phyloP scores from a whole-genome alignment of 2,329 filamentous ascomycete species.

The Paraconiothyrium brasiliense region DNA sequence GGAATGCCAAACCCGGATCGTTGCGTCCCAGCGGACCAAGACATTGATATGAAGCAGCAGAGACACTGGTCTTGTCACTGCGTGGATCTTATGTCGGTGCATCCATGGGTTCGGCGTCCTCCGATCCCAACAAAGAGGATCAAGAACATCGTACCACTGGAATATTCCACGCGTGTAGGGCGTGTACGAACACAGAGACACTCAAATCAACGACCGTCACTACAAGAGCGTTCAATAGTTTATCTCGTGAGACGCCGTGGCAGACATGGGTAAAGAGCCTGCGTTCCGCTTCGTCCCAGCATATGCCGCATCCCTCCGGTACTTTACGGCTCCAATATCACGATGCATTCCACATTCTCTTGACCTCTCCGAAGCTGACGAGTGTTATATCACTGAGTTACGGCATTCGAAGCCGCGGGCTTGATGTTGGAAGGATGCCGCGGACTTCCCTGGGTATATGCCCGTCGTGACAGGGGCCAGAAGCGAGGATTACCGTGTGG shows the following conservation, averaged over 20 bases:
- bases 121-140: not conserved
- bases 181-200: not conserved
- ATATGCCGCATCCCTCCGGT: not conserved
- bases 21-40: constrained; percentile 15
- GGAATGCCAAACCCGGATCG: constrained; percentile 17
- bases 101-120: not conserved
- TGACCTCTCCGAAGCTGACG: not conserved
- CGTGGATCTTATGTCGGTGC: not conserved
- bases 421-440: not conserved
- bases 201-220: not conserved
- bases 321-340: not conserved
- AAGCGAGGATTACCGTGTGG: not conserved
- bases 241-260: not conserved
- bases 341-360: not conserved
- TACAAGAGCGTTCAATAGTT: not conserved
- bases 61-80: not conserved
- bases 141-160: not conserved
- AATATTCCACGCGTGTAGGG: not conserved
- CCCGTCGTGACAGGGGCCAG: not conserved
- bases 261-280: not conserved
- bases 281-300: not conserved
- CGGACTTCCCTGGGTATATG: not conserved
- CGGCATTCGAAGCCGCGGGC: not conserved
- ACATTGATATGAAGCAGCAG: not conserved
- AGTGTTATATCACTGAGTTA: not conserved